These are phyloP conservation scores for Capillidium rhysosporum DNA, from an alignment of 371 early-diverging fungal species.

Conservation along the genomic window DNA sequence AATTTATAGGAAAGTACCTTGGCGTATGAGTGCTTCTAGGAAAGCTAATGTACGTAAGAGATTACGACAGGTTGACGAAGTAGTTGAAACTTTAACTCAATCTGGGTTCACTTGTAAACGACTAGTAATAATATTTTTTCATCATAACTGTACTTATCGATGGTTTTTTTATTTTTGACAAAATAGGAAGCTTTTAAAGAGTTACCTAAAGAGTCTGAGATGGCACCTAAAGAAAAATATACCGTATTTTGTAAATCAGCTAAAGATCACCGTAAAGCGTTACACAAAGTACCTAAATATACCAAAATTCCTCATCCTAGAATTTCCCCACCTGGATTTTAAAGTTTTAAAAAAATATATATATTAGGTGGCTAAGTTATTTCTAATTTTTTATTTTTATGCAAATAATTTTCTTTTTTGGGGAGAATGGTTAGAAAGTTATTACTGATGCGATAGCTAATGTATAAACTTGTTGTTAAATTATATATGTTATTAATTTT, in stretches of 20 bases:
- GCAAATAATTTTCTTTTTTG: no score
- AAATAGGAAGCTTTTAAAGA: slow-evolving; percentile 36
- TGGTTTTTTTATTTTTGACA: neutral
- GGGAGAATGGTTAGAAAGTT: no score
- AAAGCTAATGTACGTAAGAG: slow-evolving; percentile 89
- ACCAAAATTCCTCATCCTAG: slow-evolving; percentile 70
- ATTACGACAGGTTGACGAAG: slow-evolving; percentile 71
- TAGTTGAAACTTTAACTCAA: slow-evolving; percentile 53
- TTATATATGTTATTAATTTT: no score
- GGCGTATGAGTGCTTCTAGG: slow-evolving; percentile 70
- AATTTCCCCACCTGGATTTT: slow-evolving; percentile 59
- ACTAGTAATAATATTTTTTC: slow-evolving; percentile 24
- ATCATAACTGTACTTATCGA: neutral
- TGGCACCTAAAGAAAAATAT: slow-evolving; percentile 82
- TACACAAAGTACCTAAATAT: slow-evolving; percentile 90
- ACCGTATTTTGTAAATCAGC: slow-evolving; percentile 69
- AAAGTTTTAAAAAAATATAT: no score
- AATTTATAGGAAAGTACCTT: slow-evolving; percentile 35
- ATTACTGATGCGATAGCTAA: no score
- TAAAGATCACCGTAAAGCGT: slow-evolving; percentile 68
- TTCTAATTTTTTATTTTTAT: no score
- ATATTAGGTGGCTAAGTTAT: no score
- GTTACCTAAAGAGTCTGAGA: slow-evolving; percentile 60
- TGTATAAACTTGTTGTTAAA: no score
- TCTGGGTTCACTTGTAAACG: slow-evolving; percentile 81